A percentile compares a stretch with the other conserved stretches of the same genome.
These are phyloP conservation scores for Xylariomycetidae sp. DNA, from an alignment of 2,329 filamentous ascomycete species.

Conservation along the genomic window DNA sequence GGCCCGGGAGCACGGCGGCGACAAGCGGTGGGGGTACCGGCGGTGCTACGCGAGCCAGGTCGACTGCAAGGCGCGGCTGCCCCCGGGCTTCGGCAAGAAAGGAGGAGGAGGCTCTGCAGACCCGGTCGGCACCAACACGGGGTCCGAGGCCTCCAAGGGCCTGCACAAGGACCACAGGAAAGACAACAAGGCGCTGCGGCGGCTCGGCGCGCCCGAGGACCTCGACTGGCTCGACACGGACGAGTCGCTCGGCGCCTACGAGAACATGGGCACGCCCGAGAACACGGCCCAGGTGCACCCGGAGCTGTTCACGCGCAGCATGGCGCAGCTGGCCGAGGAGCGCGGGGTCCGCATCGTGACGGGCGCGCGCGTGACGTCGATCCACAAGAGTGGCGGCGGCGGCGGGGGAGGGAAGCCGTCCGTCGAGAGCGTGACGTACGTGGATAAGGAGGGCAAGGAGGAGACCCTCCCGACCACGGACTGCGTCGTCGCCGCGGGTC, in stretches of 20 bases:
- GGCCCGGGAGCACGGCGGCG: constrained; percentile 63
- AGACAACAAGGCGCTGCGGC: constrained; percentile 17
- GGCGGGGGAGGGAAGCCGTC: constrained; percentile 2
- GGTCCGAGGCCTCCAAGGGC: constrained; percentile 13
- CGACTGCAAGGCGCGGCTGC: constrained; percentile 25
- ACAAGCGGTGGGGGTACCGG: constrained; percentile 67
- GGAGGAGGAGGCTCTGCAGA: too few relatives aligned
- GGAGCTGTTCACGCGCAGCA: constrained; percentile 68
- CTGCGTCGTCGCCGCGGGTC: constrained; percentile 36
- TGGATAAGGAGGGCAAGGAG: constrained; percentile 17
- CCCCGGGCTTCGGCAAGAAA: constrained; percentile 14
- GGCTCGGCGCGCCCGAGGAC: constrained; percentile 44
- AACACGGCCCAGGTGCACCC: constrained; percentile 77
- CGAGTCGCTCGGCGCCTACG: constrained; percentile 39
- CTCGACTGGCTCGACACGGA: constrained; percentile 63
- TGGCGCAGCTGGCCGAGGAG: constrained; percentile 63
- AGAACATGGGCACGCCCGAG: constrained; percentile 39
- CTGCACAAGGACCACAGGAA: constrained; percentile 28
- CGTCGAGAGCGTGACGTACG: constrained; percentile 26
- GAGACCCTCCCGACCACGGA: constrained; percentile 23
- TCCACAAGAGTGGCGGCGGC: constrained; percentile 18
- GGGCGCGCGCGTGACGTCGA: constrained; percentile 23
- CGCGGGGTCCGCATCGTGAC: constrained; percentile 50
- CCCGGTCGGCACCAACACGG: background rate
- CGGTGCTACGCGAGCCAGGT: constrained; percentile 29